Percentiles rank a stretch among this genome's conserved stretches.
Conservation (phyloP, 305 asterid genomes). For the Fraxinus albicans region DNA sequence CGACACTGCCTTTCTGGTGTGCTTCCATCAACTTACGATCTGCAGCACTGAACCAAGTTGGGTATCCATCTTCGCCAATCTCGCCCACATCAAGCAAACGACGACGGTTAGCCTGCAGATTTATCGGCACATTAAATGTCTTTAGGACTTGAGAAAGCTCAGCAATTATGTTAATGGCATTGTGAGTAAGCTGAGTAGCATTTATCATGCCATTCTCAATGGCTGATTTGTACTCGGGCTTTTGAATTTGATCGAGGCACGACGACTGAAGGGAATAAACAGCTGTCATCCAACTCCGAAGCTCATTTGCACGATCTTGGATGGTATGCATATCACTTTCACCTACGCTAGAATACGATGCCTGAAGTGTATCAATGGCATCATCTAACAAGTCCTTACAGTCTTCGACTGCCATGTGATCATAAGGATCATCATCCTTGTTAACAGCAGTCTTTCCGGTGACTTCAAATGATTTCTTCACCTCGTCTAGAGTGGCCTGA, state of each 20-base stretch:
- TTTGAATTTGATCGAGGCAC: constrained; percentile 48
- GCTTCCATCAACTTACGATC: constrained; percentile 52
- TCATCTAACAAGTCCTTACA: constrained; percentile 51
- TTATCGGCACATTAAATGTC: constrained; percentile 31
- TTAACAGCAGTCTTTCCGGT: constrained; percentile 27
- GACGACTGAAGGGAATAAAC: constrained; percentile 45
- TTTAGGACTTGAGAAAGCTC: constrained; percentile 37
- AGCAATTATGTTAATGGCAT: constrained; percentile 58
- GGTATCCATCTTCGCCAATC: constrained; percentile 39
- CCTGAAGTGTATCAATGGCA: constrained; percentile 47
- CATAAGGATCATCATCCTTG: constrained; percentile 36
- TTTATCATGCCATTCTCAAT: constrained; percentile 43
- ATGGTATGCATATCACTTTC: constrained; percentile 36
- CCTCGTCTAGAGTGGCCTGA: constrained; percentile 34
- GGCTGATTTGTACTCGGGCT: constrained; percentile 37
- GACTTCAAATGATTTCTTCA: constrained; percentile 33
- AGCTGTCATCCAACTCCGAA: constrained; percentile 57
- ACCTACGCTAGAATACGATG: constrained; percentile 30
- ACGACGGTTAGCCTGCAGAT: constrained; percentile 17
- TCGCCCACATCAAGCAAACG: constrained; percentile 29
- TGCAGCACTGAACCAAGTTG: constrained; percentile 50
- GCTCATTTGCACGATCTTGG: constrained; percentile 40
- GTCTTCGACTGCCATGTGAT: constrained; percentile 47
- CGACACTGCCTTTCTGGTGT: neutral
- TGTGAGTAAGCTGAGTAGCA: constrained; percentile 59